Conservation (phyloP, 2,329 filamentous ascomycete genomes). For the Diatrype stigma region DNA sequence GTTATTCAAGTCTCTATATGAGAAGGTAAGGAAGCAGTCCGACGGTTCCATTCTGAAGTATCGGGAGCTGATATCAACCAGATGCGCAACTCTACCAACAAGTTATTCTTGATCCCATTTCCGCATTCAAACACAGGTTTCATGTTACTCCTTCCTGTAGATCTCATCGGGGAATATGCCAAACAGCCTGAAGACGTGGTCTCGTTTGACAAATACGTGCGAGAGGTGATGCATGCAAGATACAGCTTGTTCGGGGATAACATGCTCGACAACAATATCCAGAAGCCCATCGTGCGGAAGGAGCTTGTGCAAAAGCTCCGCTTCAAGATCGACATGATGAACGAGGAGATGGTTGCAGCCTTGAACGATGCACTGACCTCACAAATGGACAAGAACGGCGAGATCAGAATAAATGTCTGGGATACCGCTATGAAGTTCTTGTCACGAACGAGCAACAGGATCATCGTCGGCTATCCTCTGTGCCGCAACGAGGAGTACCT, state of each 20-base stretch:
- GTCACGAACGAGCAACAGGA: conserved; percentile 4
- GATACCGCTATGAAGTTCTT: conserved; percentile 10
- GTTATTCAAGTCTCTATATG: not conserved
- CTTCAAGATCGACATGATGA: conserved; percentile 9
- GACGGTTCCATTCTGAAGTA: not conserved
- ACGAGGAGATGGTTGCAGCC: conserved; percentile 5
- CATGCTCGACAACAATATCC: conserved; percentile 1
- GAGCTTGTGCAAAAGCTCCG: conserved; percentile 8
- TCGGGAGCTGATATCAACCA: not conserved
- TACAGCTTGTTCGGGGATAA: not conserved
- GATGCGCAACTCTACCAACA: not conserved
- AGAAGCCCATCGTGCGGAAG: conserved; percentile 5
- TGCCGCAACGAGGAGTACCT: conserved; percentile 14
- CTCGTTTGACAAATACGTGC: not conserved
- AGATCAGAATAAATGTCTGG: conserved; percentile 11
- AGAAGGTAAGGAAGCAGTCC: not conserved
- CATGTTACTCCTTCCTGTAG: not conserved
- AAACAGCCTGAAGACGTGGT: not conserved
- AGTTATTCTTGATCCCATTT: not conserved
- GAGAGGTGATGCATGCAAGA: not conserved
- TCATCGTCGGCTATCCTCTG: conserved; percentile 10
- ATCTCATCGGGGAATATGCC: not conserved
- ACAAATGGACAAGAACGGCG: conserved; percentile 4
- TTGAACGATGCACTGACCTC: conserved; percentile 3
- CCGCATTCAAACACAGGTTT: not conserved